Percentiles rank a stretch among this genome's conserved stretches.
phyloP scores from a whole-genome alignment of 2,329 filamentous ascomycete genomes.

The Diaporthe sp. region DNA sequence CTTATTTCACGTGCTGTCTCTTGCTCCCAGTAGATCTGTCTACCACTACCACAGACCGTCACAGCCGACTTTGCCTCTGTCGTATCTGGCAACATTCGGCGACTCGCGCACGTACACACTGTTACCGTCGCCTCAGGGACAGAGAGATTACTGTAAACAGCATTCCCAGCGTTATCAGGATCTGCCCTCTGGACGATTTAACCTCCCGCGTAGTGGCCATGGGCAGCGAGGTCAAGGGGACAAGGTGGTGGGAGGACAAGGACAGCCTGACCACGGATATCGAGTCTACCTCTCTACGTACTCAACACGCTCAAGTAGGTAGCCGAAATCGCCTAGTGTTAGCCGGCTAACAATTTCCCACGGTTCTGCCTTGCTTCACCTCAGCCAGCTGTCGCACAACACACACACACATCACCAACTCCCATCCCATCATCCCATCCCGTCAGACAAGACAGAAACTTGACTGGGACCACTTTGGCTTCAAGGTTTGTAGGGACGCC shows the following conservation, averaged over 20 bases:
- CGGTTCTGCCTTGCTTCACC: slow-evolving; percentile 5
- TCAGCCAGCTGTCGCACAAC: slow-evolving; percentile 4
- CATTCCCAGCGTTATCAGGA: neutral
- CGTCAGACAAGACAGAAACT: neutral
- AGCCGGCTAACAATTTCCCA: slow-evolving; percentile 12
- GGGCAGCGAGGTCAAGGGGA: neutral
- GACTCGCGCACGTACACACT: neutral
- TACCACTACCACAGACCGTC: neutral
- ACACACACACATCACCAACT: neutral
- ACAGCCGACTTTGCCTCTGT: neutral
- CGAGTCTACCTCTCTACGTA: neutral
- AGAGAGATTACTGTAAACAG: neutral
- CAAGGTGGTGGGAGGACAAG: neutral
- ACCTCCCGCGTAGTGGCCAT: neutral
- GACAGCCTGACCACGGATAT: neutral
- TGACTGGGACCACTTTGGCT: slow-evolving; percentile 10
- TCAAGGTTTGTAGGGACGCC: slow-evolving; percentile 7
- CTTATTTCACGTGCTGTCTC: neutral
- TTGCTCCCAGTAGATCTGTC: neutral
- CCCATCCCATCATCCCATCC: neutral
- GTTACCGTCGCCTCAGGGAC: neutral
- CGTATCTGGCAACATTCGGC: slow-evolving; percentile 15
- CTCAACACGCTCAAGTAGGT: neutral
- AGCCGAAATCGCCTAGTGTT: neutral
- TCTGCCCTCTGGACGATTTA: neutral